Conservation (phyloP, 1,284 basidiomycete genomes). For the Cryptococcus sp. region DNA sequence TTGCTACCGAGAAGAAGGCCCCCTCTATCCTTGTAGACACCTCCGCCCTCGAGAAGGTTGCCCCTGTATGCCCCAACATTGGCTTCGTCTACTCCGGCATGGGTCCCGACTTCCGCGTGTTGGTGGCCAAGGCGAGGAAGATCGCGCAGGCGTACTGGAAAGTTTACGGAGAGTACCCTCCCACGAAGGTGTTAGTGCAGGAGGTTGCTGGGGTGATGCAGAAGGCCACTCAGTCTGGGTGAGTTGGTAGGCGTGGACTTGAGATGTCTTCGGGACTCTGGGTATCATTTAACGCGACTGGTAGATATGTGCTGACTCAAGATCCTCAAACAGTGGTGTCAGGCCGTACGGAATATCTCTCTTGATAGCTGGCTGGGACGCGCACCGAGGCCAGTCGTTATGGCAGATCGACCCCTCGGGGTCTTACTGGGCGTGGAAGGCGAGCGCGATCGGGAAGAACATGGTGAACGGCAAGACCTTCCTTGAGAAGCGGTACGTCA, state of each 20-base stretch:
- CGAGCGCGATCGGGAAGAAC: constrained; percentile 98
- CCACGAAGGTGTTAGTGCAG: constrained; percentile 91
- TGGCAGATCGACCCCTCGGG: constrained; percentile 99
- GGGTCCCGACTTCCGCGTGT: constrained; percentile 96
- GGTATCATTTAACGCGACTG: not conserved
- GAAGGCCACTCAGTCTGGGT: constrained; percentile 98
- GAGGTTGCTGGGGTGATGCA: constrained; percentile 99
- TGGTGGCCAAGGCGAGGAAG: constrained; percentile 91
- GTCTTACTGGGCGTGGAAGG: constrained; percentile 99
- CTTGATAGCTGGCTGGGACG: constrained; percentile 94
- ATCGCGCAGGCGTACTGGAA: constrained; percentile 99
- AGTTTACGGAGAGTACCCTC: constrained; percentile 98
- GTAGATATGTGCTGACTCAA: not conserved
- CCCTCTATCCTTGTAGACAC: constrained; percentile 97
- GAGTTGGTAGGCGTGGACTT: constrained; percentile 38
- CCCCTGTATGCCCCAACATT: constrained; percentile 95
- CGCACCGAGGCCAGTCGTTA: constrained; percentile 81
- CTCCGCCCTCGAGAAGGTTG: constrained; percentile 94
- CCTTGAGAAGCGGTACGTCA: constrained; percentile 84
- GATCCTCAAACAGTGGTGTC: constrained; percentile 67
- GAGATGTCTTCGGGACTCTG: too few relatives aligned
- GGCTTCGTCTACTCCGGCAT: constrained; percentile 99
- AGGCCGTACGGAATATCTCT: constrained; percentile 96
- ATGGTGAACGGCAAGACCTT: constrained; percentile 99
- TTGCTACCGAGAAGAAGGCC: constrained; percentile 98